Evolutionary conservation across 371 early-diverging fungal species (phyloP).

Genomic region (Mortierella sp.): DNA sequence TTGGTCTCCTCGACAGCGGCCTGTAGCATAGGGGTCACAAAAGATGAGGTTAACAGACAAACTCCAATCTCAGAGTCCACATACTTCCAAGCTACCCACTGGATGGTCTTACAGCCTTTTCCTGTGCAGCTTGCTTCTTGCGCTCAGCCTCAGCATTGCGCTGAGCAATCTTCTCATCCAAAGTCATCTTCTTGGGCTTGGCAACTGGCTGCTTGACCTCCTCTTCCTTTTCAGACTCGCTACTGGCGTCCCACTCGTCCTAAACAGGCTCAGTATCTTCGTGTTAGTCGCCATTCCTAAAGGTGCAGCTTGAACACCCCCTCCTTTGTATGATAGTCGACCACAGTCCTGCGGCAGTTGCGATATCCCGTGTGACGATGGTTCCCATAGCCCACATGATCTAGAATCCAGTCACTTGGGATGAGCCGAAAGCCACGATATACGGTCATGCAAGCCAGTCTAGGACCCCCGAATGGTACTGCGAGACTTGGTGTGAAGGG

Average conservation of each 20-base stretch:
- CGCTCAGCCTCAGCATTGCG: constrained; percentile 77
- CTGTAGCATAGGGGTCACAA: too few species aligned
- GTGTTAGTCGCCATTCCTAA: background rate
- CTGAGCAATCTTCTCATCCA: constrained; percentile 84
- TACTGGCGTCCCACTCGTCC: constrained; percentile 64
- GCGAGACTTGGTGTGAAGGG: background rate
- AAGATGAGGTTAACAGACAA: background rate
- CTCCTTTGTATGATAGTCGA: background rate
- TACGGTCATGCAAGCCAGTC: too few species aligned
- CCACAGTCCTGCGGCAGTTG: background rate
- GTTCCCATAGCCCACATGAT: too few species aligned
- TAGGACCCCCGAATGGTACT: too few species aligned
- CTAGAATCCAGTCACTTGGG: too few species aligned
- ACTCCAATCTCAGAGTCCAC: background rate
- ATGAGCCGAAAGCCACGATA: too few species aligned
- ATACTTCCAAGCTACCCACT: too few species aligned
- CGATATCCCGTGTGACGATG: too few species aligned
- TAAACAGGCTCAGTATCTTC: background rate
- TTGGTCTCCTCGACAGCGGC: constrained; percentile 65
- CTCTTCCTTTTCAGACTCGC: constrained; percentile 67
- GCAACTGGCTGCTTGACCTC: constrained; percentile 66
- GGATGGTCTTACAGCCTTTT: constrained; percentile 54
- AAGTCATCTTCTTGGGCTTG: constrained; percentile 70
- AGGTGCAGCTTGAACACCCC: background rate
- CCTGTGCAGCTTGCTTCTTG: constrained; percentile 66